These are phyloP conservation scores for Gremmenia infestans DNA, from an alignment of 2,329 filamentous ascomycete species.

Conservation along the genomic window DNA sequence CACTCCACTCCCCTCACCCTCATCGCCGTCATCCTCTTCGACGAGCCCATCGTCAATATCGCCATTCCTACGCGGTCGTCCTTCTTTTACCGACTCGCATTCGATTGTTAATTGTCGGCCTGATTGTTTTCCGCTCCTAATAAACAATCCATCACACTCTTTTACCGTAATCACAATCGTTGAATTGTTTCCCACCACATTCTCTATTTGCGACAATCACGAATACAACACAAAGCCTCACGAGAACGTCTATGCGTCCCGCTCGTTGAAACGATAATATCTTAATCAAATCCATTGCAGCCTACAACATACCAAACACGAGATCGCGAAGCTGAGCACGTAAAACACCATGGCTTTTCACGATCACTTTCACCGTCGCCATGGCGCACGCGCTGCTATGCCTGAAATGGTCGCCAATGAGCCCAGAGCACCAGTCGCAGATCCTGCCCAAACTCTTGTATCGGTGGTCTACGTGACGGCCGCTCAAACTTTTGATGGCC, in stretches of 20 bases:
- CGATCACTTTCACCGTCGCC: constrained; percentile 13
- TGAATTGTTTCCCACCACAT: background rate
- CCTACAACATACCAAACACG: background rate
- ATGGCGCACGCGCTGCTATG: background rate
- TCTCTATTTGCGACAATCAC: background rate
- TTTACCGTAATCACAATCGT: background rate
- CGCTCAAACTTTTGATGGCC: constrained; percentile 46
- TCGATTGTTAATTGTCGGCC: background rate
- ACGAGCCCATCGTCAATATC: background rate
- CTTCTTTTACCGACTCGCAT: background rate
- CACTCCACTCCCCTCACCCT: background rate
- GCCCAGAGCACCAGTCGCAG: constrained; percentile 9
- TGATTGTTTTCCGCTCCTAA: background rate
- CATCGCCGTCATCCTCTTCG: background rate
- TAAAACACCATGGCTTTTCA: background rate
- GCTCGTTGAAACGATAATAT: background rate
- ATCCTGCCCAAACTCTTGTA: constrained; percentile 31
- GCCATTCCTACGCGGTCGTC: background rate
- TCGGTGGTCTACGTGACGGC: constrained; percentile 48
- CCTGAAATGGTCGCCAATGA: constrained; percentile 18
- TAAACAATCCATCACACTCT: background rate
- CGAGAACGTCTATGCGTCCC: background rate
- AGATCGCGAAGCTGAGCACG: background rate
- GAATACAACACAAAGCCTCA: background rate
- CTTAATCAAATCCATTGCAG: background rate